Base-by-base conservation (phyloP, 2,329 filamentous ascomycete genomes). In the Hymenoscyphus infarciens region DNA sequence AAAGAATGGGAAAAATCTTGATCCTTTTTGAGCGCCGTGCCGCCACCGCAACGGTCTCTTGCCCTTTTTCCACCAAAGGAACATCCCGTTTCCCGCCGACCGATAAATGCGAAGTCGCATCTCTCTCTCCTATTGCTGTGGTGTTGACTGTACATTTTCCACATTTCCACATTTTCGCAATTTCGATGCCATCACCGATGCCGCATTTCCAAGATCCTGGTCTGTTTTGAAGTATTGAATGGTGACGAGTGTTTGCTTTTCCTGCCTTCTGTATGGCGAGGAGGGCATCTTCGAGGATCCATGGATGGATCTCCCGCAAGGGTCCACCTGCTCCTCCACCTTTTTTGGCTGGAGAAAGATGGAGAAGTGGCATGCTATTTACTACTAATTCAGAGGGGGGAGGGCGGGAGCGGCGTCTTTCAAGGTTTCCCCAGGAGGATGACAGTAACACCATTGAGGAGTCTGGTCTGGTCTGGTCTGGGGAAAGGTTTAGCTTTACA, bases 301-400 rank as follows among this genome's bases (percentile, higher is more conserved):
- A n/a, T n/a, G n/a, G n/a, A 19, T 52, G 45, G 45, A 52, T 25
- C 22, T 22, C 25, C 22, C 10, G 19, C 45, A 52, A 52, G 45
- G 45, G 45, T 52, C 45, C 45, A 52, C 45, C 45, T 52, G 45
- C 45, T 22, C 45, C 45, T n/a, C 45, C 45, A 11, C 13, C 10
- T 52, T 52, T 52, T 25, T 25, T n/a, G n/a, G 39, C 39, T 45
- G 39, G 39, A 52, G 45, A 52, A 25, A 52, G 35, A 52, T 52
- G 45, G 45, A 52, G 45, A 52, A 52, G 19, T 22, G 45, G 22
- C 45, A 52, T 22, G 45, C 19, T n/a, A n/a, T n/a, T n/a, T n/a
- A n/a, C n/a, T n/a, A n/a, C n/a, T 13, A 25, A 11, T 25, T 52
- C 19, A 22, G 22, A 25, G 5, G 19, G 19, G 45, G 19, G 11